phyloP scores from a whole-genome alignment of 148 eudicot genomes.

The Rhododendron simsii region DNA sequence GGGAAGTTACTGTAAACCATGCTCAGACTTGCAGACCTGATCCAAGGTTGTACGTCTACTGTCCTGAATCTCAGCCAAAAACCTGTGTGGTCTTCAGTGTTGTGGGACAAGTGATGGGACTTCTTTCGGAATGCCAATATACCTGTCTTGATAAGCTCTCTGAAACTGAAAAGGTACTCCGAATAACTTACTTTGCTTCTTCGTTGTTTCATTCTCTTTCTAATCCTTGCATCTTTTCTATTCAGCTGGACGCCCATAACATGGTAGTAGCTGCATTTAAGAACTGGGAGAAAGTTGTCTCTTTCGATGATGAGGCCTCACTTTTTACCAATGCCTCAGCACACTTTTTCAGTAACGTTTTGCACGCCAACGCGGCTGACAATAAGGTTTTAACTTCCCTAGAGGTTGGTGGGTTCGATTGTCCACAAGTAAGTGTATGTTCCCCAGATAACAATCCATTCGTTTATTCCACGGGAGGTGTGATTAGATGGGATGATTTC shows the following conservation, averaged over 20 bases:
- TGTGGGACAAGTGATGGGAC: constrained; percentile 63
- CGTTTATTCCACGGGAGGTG: too few species aligned
- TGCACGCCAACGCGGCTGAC: constrained; percentile 22
- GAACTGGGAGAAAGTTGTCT: constrained; percentile 51
- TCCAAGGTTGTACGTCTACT: constrained; percentile 37
- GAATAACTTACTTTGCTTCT: neutral
- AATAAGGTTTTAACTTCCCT: constrained; percentile 19
- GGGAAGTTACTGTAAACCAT: constrained; percentile 62
- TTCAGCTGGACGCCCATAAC: constrained; percentile 55
- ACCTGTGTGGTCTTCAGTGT: constrained; percentile 60
- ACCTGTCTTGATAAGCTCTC: constrained; percentile 50
- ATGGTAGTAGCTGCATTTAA: constrained; percentile 53
- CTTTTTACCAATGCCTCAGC: constrained; percentile 11
- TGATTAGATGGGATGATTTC: too few species aligned
- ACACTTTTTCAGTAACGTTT: constrained; percentile 16
- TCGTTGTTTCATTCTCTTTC: neutral
- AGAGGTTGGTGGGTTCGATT: constrained; percentile 23
- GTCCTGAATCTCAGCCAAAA: constrained; percentile 41
- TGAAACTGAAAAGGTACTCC: constrained; percentile 59
- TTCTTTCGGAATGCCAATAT: constrained; percentile 47
- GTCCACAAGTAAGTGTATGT: constrained; percentile 16
- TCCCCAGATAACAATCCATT: too few species aligned
- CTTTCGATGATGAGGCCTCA: constrained; percentile 53
- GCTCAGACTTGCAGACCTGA: constrained; percentile 58
- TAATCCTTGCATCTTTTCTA: constrained; percentile 15